Evolutionary conservation across 208 protist genomes (phyloP).

Genomic region (Strigomonas culicis): DNA sequence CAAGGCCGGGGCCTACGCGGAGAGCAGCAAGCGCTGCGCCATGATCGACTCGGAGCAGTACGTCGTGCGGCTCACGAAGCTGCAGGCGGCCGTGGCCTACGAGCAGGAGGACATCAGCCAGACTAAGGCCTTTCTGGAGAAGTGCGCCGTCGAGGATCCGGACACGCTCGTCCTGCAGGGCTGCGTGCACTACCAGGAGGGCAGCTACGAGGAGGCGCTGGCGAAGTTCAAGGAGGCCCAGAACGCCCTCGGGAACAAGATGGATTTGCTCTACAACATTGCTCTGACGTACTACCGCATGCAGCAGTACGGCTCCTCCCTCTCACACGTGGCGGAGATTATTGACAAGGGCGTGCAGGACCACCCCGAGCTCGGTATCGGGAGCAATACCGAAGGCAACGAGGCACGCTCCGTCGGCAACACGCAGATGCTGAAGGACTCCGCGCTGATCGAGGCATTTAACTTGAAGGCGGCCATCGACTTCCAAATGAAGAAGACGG

Average conservation of each 20-base stretch:
- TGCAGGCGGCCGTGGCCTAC: constrained; percentile 91
- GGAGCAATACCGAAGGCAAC: constrained; percentile 89
- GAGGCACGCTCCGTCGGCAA: constrained; percentile 95
- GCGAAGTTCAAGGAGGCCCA: constrained; percentile 93
- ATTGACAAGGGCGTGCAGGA: constrained; percentile 94
- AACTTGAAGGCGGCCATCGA: constrained; percentile 98
- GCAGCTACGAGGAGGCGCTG: constrained; percentile 91
- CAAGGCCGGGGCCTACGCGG: constrained; percentile 92
- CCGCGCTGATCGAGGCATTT: constrained; percentile 96
- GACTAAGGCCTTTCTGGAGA: constrained; percentile 89
- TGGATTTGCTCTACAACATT: constrained; percentile 96
- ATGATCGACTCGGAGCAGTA: constrained; percentile 86
- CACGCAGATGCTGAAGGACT: constrained; percentile 93
- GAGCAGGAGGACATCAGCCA: constrained; percentile 91
- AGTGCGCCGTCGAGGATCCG: constrained; percentile 73
- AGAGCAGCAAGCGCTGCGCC: constrained; percentile 81
- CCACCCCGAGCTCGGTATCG: constrained; percentile 94
- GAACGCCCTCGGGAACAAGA: constrained; percentile 81
- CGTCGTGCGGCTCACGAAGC: constrained; percentile 72
- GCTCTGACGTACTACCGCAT: constrained; percentile 95
- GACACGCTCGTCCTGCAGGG: constrained; percentile 87
- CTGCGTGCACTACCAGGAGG: constrained; percentile 91
- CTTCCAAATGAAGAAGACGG: constrained; percentile 91
- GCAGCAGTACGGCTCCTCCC: constrained; percentile 92
- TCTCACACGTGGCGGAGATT: constrained; percentile 95